A percentile compares a stretch with the other conserved stretches of the same genome.
Evolutionary conservation across 163 green algal genomes (phyloP).

Genomic region (Chlorella variabilis): DNA sequence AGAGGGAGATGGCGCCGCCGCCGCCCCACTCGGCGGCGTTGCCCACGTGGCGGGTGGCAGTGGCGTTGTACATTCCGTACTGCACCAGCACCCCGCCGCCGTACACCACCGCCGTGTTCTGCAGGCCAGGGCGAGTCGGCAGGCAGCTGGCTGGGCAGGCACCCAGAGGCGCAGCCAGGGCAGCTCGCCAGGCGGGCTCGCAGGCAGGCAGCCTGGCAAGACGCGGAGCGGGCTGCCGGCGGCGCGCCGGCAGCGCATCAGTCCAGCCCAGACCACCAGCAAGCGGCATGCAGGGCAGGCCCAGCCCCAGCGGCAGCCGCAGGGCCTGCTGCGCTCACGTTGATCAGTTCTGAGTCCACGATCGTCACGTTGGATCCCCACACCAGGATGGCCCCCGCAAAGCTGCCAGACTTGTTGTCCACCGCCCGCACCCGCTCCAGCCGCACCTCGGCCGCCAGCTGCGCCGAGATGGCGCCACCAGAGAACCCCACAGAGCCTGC

Average conservation of each 20-base stretch:
- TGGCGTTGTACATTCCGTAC: conserved; percentile 23
- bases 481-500: conserved; percentile 22
- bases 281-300: no score
- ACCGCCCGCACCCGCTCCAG: neutral
- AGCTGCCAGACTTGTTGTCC: conserved; percentile 4
- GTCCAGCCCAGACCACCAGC: no score
- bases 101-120: conserved; percentile 41
- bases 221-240: no score
- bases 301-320: no score
- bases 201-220: no score
- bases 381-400: conserved; percentile 6
- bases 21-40: conserved; percentile 33
- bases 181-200: no score
- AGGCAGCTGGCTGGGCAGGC: no score
- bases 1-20: conserved; percentile 41
- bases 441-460: neutral
- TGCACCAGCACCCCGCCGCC: conserved; percentile 41
- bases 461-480: conserved; percentile 25
- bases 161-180: no score
- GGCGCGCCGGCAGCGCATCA: no score
- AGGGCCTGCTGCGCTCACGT: no score
- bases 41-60: conserved; percentile 1
- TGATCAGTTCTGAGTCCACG: neutral
- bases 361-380: conserved; percentile 10
- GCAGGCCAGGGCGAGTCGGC: no score